Evolutionary conservation across 148 eudicot genomes (phyloP), one percentile per base, ranked within the genome.

Genomic region (Polygonum aviculare): DNA sequence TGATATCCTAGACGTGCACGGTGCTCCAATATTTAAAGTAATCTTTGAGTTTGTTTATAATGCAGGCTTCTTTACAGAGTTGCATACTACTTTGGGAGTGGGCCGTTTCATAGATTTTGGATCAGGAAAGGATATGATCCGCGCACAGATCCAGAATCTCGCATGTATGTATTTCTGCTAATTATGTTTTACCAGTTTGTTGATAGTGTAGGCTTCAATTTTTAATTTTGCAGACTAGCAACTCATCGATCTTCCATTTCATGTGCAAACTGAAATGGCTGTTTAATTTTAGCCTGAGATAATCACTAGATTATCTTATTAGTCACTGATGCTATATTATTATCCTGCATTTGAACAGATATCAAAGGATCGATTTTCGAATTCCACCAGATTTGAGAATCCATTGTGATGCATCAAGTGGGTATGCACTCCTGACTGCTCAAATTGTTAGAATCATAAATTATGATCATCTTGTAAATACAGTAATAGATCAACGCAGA

Each of bases 91-190:
- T 95, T 95, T 80, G 88, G 91, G 21, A 92, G 91, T 75, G 99
- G 99, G 69, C 99, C 99, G 67, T 95, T 85, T 78, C 94, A 82
- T 80, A 85, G 93, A 82, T 91, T 95, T 84, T 95, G 92, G 90
- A 95, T 95, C 74, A 86, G 85, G 76, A 95, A 93, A 84, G 99
- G 99, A 69, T 95, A 90, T 82, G 99, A 95, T 87, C 99, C 99
- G 60, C 96, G 99, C 80, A 90, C 87, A 79, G 97, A 95, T 83
- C 93, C 96, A 57, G 99, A 92, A 85, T 92, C 97, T 73, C 93
- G 97, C 76, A 81, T 92, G 97, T 95, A 81, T 88, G 90, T 75
- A 26, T 41, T 79, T 72, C 41, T 59, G 62, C 63, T 35, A 31
- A 11, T 63, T 67, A 14, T 38, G 19, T 38, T 67, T 16, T 35